phyloP scores from a whole-genome alignment of 179 eudicot species.

The Beta corolliflora region DNA sequence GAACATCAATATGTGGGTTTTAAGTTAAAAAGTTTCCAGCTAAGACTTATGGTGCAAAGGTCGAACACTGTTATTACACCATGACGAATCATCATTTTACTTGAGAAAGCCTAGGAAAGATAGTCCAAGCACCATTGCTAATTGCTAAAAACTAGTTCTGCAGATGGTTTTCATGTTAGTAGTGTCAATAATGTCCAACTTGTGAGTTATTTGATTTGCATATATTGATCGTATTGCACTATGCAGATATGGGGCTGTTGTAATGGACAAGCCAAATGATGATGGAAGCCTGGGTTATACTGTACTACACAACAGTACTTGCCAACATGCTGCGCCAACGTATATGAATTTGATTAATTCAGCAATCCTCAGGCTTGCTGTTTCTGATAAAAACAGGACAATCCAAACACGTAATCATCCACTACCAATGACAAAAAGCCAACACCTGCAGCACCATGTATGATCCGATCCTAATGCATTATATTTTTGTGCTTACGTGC shows the following conservation, averaged over 20 bases:
- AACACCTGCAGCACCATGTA: constrained; percentile 92
- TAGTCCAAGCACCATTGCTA: background rate
- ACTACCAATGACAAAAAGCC: constrained; percentile 89
- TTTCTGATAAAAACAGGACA: constrained; percentile 76
- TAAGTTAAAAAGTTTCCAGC: background rate
- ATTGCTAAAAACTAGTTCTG: background rate
- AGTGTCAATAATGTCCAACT: background rate
- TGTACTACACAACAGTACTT: constrained; percentile 89
- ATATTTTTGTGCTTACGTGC: background rate
- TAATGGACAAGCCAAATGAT: constrained; percentile 71
- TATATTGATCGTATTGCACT: constrained; percentile 2
- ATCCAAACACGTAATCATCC: constrained; percentile 95
- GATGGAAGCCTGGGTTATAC: constrained; percentile 91
- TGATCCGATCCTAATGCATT: constrained; percentile 21
- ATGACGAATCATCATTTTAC: background rate
- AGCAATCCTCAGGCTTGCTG: constrained; percentile 92
- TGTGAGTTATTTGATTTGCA: background rate
- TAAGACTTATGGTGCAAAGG: background rate
- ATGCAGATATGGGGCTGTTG: constrained; percentile 88
- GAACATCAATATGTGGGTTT: background rate
- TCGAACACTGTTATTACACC: background rate
- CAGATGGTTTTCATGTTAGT: background rate
- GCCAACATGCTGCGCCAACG: constrained; percentile 98
- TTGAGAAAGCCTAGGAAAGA: background rate
- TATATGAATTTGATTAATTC: constrained; percentile 85